Conservation (phyloP, 164 flowering plant genomes). For the Magnolia kwangsiensis region DNA sequence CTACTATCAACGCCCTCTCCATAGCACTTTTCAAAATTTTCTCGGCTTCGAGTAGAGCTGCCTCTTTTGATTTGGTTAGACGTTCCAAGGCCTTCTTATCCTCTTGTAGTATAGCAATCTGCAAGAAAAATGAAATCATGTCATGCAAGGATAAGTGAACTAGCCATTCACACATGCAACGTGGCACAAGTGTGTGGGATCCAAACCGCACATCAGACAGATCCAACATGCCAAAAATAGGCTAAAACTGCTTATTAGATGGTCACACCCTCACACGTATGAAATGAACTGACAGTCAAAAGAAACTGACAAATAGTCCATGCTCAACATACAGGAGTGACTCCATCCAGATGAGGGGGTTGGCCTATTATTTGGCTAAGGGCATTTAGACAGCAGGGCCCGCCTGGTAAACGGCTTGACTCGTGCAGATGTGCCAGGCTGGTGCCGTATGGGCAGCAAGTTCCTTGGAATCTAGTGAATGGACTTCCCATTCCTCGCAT, state of each 20-base stretch:
- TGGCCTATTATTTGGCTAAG: background rate
- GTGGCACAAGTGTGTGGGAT: background rate
- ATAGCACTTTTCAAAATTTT: conserved; percentile 75
- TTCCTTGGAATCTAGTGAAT: background rate
- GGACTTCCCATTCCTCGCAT: no score
- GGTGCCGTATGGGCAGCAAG: background rate
- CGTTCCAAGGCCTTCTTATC: conserved; percentile 88
- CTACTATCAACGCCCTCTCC: conserved; percentile 88
- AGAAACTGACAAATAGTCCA: background rate
- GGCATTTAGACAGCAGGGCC: background rate
- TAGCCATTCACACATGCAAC: background rate
- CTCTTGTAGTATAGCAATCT: conserved; percentile 70
- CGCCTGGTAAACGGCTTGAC: background rate
- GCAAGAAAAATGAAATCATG: conserved; percentile 15
- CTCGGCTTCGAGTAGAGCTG: conserved; percentile 85
- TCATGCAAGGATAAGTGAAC: background rate
- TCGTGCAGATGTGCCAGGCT: background rate
- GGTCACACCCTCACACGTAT: background rate
- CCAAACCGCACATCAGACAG: background rate
- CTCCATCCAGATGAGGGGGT: background rate
- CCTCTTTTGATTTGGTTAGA: conserved; percentile 74
- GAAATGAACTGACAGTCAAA: background rate
- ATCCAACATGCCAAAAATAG: no score
- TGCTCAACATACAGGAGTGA: background rate
- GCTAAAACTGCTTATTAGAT: no score